phyloP scores from a whole-genome alignment of 768 basidiomycete genomes.

The Boletus vermiculosoides region DNA sequence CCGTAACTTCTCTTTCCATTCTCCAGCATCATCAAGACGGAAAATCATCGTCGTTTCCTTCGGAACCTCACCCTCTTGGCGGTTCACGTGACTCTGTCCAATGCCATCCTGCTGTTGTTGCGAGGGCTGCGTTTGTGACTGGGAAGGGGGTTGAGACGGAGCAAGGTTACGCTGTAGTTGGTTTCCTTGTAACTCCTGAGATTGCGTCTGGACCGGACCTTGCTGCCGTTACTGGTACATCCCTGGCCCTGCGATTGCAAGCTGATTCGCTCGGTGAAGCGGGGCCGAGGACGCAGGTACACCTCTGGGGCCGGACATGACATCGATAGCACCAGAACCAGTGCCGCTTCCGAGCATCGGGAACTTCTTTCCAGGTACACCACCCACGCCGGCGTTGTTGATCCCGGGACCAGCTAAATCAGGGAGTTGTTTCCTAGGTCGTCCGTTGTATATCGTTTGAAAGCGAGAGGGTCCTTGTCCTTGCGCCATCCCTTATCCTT shows the following conservation, averaged over 20 bases:
- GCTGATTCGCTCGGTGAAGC: constrained; percentile 51
- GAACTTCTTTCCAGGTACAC: constrained; percentile 55
- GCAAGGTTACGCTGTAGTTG: constrained; percentile 25
- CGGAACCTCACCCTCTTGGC: constrained; percentile 18
- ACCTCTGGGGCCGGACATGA: constrained; percentile 52
- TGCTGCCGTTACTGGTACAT: constrained; percentile 42
- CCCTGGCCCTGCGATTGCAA: constrained; percentile 33
- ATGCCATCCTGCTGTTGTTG: constrained; percentile 23
- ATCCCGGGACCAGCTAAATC: constrained; percentile 45
- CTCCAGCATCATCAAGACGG: constrained; percentile 78
- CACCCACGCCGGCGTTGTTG: constrained; percentile 44
- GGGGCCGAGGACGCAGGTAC: constrained; percentile 47
- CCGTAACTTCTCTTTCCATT: constrained; percentile 82
- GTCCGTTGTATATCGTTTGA: constrained; percentile 75
- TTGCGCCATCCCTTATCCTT: constrained; percentile 21
- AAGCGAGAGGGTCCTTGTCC: constrained; percentile 46
- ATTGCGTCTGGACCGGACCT: constrained; percentile 25
- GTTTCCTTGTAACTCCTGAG: constrained; percentile 30
- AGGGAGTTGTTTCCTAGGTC: constrained; percentile 77
- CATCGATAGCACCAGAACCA: constrained; percentile 33
- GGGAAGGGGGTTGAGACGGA: constrained; percentile 37
- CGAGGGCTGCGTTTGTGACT: constrained; percentile 16
- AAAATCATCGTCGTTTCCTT: constrained; percentile 71
- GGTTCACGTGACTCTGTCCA: constrained; percentile 10
- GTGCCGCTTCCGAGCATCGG: constrained; percentile 52